A percentile compares a stretch with the other conserved stretches of the same genome.
These are phyloP conservation scores for Coemansia aciculifera DNA, from an alignment of 192 early-diverging fungal genomes.

Conservation along the genomic window DNA sequence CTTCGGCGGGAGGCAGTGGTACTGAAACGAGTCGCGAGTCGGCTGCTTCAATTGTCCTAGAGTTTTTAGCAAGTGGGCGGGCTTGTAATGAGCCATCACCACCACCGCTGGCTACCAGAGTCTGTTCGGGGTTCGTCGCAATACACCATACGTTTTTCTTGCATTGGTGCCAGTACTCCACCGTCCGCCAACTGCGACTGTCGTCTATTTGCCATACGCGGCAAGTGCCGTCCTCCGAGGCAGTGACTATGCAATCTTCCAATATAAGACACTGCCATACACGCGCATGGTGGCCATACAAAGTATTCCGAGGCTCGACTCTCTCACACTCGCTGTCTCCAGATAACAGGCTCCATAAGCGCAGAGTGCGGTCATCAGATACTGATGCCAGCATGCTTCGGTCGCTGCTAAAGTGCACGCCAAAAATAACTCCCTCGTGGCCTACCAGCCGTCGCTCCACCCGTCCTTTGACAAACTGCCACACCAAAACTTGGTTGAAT, in stretches of 20 bases:
- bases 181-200: background rate
- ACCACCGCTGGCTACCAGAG: constrained; percentile 71
- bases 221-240: constrained; percentile 79
- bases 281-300: constrained; percentile 77
- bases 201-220: constrained; percentile 63
- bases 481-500: constrained; percentile 74
- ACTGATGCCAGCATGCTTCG: constrained; percentile 64
- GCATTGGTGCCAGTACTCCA: constrained; percentile 52
- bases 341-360: constrained; percentile 60
- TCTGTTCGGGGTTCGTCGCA: constrained; percentile 58
- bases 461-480: background rate
- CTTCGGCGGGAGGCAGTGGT: constrained; percentile 20
- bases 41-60: background rate
- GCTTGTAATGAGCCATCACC: constrained; percentile 70
- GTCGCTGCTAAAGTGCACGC: constrained; percentile 65
- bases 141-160: constrained; percentile 82
- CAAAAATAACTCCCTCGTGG: constrained; percentile 73
- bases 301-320: constrained; percentile 1
- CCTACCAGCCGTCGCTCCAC: constrained; percentile 9
- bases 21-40: constrained; percentile 65
- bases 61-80: background rate
- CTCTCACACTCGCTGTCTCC: background rate
- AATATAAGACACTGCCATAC: constrained; percentile 77
- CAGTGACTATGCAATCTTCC: constrained; percentile 60
- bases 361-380: constrained; percentile 82